Conservation (phyloP, 23 red algal species). For the Gracilaria domingensis region DNA sequence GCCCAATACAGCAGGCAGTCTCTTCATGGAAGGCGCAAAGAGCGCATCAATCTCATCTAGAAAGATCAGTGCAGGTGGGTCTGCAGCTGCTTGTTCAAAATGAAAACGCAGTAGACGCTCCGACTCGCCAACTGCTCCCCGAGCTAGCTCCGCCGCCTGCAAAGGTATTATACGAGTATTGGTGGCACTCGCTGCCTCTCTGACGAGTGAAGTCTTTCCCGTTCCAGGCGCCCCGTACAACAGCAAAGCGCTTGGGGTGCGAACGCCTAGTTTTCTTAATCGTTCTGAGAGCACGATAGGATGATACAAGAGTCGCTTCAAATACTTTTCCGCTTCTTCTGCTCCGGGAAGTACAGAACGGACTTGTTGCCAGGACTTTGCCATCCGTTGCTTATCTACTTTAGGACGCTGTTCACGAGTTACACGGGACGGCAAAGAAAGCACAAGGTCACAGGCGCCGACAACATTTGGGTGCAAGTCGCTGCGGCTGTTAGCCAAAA, state of each 20-base stretch:
- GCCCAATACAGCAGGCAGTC: conserved; percentile 88
- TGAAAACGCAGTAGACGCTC: conserved; percentile 83
- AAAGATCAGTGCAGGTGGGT: conserved; percentile 77
- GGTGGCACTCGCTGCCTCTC: conserved; percentile 79
- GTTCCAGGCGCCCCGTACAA: conserved; percentile 96
- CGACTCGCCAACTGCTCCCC: conserved; percentile 91
- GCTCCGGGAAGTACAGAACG: neutral
- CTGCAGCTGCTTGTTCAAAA: conserved; percentile 83
- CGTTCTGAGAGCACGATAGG: neutral
- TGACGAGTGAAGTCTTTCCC: conserved; percentile 93
- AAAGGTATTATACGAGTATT: conserved; percentile 75
- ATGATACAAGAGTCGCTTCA: conserved; percentile 30
- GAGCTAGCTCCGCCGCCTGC: conserved; percentile 83
- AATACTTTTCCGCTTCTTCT: neutral
- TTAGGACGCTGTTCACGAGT: neutral
- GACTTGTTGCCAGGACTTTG: conserved; percentile 4
- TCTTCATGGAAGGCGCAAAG: conserved; percentile 34
- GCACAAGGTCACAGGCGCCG: conserved; percentile 1
- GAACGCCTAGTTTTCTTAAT: conserved; percentile 63
- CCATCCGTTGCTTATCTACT: neutral
- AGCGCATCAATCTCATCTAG: conserved; percentile 99
- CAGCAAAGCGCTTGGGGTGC: conserved; percentile 80
- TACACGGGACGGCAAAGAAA: neutral
- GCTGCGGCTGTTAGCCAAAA: neutral
- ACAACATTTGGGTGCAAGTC: neutral